These are phyloP conservation scores for Phytophthora rubi DNA, from an alignment of 352 stramenopile species.

Conservation along the genomic window DNA sequence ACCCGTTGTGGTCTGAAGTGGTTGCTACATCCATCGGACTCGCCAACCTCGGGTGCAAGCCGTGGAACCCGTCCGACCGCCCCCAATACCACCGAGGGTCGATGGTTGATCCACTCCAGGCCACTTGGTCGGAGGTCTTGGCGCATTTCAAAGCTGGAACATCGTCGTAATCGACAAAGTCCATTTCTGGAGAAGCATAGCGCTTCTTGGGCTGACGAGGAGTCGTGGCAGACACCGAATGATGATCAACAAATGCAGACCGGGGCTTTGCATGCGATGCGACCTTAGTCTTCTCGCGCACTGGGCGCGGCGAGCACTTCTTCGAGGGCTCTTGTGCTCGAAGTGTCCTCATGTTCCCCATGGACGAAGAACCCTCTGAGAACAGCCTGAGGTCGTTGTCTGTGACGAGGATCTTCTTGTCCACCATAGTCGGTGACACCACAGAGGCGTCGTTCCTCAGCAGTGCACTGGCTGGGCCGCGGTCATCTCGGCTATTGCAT, in stretches of 20 bases:
- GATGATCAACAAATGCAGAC: neutral
- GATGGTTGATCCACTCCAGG: constrained; percentile 4
- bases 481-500: constrained; percentile 2
- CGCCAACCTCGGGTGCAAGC: constrained; percentile 22
- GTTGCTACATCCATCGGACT: constrained; percentile 4
- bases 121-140: constrained; percentile 14
- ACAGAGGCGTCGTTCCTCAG: constrained; percentile 26
- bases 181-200: constrained; percentile 14
- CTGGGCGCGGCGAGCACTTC: constrained; percentile 17
- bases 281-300: constrained; percentile 13
- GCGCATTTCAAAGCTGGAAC: constrained; percentile 16
- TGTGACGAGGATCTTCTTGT: constrained; percentile 59
- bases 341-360: constrained; percentile 26
- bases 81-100: constrained; percentile 21
- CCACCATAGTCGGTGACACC: constrained; percentile 43
- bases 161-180: constrained; percentile 8
- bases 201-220: constrained; percentile 17
- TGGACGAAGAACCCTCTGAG: constrained; percentile 18
- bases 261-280: neutral
- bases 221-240: neutral
- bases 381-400: constrained; percentile 53
- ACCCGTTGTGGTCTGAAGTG: neutral
- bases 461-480: neutral
- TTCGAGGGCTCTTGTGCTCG: neutral
- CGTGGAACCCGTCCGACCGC: constrained; percentile 22